phyloP scores from a whole-genome alignment of 495 filamentous ascomycete species.

The Daldinia decipiens region DNA sequence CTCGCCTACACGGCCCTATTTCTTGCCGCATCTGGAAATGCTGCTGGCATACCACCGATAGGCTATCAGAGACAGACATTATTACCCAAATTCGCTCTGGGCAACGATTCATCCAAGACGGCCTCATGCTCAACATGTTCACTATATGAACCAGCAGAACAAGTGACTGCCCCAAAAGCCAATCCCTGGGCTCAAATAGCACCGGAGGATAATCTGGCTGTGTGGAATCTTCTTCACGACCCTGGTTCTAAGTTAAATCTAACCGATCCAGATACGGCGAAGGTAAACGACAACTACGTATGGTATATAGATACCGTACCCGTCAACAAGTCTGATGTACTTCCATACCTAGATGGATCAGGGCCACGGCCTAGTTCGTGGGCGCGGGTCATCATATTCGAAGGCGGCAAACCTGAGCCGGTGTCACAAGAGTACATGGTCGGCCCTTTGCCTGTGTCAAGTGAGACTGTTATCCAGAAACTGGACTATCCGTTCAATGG shows the following conservation, averaged over 20 bases:
- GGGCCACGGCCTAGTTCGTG: conserved; percentile 55
- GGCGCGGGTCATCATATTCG: conserved; percentile 59
- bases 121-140: conserved; percentile 25
- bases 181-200: conserved; percentile 50
- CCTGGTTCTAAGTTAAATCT: conserved; percentile 48
- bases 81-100: conserved; percentile 11
- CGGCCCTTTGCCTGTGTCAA: conserved; percentile 60
- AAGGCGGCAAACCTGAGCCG: conserved; percentile 56
- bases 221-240: conserved; percentile 48
- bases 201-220: conserved; percentile 42
- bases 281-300: conserved; percentile 50
- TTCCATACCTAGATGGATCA: conserved; percentile 58
- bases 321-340: conserved; percentile 63
- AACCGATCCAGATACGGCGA: conserved; percentile 40
- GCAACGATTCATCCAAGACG: background rate
- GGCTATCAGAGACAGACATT: conserved; percentile 16
- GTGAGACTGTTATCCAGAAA: conserved; percentile 51
- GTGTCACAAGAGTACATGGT: conserved; percentile 60
- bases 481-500: conserved; percentile 60
- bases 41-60: conserved; percentile 9
- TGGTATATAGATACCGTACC: conserved; percentile 60
- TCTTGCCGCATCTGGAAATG: background rate
- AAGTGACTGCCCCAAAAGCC: conserved; percentile 38
- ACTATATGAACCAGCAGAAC: conserved; percentile 29
- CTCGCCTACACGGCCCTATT: conserved; percentile 1